These are phyloP conservation scores for Lactifluus echinatus DNA, from an alignment of 768 basidiomycete species.

Conservation along the genomic window DNA sequence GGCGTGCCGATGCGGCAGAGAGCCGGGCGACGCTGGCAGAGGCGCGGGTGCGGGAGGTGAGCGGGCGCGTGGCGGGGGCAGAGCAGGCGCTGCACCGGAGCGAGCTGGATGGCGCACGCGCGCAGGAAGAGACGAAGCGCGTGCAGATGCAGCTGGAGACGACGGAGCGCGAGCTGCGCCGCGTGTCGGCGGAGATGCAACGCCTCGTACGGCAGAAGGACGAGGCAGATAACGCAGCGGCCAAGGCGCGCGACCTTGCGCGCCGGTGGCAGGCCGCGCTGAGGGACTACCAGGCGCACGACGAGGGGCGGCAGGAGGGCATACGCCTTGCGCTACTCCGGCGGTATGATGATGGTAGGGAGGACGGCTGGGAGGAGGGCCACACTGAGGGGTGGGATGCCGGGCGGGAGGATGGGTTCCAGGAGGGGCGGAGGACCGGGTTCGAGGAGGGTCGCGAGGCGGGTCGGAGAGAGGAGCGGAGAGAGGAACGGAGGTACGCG, in stretches of 20 bases:
- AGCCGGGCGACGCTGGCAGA: conserved; percentile 19
- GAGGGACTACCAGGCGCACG: conserved; percentile 18
- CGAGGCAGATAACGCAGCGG: conserved; percentile 17
- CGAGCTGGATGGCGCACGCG: conserved; percentile 17
- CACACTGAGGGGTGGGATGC: conserved; percentile 15
- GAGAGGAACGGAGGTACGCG: conserved; percentile 12
- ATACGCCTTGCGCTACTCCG: conserved; percentile 14
- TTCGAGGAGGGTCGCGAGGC: conserved; percentile 14
- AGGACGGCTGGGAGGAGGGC: conserved; percentile 20
- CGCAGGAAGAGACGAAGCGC: conserved; percentile 20
- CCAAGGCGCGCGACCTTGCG: conserved; percentile 20
- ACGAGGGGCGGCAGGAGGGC: conserved; percentile 18
- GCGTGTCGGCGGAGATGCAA: conserved; percentile 14
- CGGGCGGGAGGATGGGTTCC: conserved; percentile 15
- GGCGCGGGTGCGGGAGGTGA: conserved; percentile 11
- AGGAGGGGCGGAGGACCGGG: conserved; percentile 11
- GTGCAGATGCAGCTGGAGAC: conserved; percentile 20
- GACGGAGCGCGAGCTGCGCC: conserved; percentile 18
- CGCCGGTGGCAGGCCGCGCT: conserved; percentile 17
- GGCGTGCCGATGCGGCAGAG: conserved; percentile 19
- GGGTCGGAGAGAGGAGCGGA: conserved; percentile 14
- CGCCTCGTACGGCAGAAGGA: conserved; percentile 17
- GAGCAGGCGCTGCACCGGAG: conserved; percentile 19
- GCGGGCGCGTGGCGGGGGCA: neutral
- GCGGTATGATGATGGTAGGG: conserved; percentile 19